Base-by-base conservation (phyloP, 1,284 basidiomycete species). In the Somion occarium region DNA sequence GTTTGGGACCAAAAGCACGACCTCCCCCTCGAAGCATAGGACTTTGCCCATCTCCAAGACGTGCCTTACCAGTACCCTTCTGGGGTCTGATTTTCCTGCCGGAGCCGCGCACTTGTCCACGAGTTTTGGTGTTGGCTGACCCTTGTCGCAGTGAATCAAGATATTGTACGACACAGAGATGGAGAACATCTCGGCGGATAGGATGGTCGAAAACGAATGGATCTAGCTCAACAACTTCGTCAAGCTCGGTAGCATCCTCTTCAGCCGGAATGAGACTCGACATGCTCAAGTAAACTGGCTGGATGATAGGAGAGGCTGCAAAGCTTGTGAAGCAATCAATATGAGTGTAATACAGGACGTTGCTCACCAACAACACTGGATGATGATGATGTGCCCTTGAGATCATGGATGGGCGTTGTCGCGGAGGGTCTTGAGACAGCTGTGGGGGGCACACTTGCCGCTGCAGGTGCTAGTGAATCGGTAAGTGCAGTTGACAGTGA, bases 1-100 rank as follows among this genome's bases (percentile, higher is more conserved):
- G 91, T 63, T 91, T 87, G 0, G 93, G 92, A 37, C 93, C 93
- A 60, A 93, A 93, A 2, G 91, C 91, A 25, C 91, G 83, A 60
- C 94, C 96, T 72, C 96, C 96, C 48, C 95, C 95, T 30, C 88
- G 79, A 57, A 95, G 80, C 74, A 94, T 92, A 3, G 95, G 94
- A 65, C 85, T 91, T 58, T 92, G 88, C 12, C 76, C 82, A 62
- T 94, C 92, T 46, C 96, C 96, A 2, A 96, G 74, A 70, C 96
- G 91, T 15, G 96, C 97, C 56, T 72, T 76, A 60, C 96, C 97
- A 9, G 83, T 82, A 1, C 95, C 95, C 70, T 99, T 99, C 67
- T 99, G 96, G 4, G 80, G 88, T 24, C 88, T 80, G 52, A 98
- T 80, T 72, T 99, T 99, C 58, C 78, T 73, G 20, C 91, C 92